Evolutionary conservation across 2,329 filamentous ascomycete species (phyloP).

Genomic region (Blastomyces silverae): DNA sequence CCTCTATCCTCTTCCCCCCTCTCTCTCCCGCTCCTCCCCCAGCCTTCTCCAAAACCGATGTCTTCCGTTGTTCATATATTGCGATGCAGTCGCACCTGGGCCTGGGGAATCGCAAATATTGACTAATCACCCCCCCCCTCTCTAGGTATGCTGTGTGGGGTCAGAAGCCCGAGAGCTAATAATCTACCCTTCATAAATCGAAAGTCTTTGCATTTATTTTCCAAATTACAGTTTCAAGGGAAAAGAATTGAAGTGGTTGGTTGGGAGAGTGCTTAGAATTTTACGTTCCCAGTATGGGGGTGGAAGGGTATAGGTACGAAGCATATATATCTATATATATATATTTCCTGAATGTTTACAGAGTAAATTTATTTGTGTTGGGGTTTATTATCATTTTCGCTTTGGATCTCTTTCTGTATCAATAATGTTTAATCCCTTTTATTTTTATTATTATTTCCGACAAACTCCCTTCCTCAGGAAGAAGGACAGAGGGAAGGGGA

Average conservation of each 20-base stretch:
- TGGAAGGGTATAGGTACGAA: not conserved
- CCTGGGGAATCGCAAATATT: too few relatives aligned
- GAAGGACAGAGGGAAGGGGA: too few relatives aligned
- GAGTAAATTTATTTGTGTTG: not conserved
- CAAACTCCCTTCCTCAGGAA: not conserved
- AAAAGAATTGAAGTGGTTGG: not conserved
- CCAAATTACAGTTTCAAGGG: not conserved
- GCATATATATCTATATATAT: not conserved
- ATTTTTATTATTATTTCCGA: not conserved
- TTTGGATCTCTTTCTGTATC: not conserved
- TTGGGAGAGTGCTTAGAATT: not conserved
- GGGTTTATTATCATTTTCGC: not conserved
- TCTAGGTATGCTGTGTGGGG: conserved; percentile 18
- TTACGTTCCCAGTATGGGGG: not conserved
- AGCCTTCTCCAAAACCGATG: not conserved
- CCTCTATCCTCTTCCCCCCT: not conserved
- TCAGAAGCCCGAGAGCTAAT: conserved; percentile 14
- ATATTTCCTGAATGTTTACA: not conserved
- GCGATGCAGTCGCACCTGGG: not conserved
- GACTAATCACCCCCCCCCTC: not conserved
- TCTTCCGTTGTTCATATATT: not conserved
- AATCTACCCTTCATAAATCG: not conserved
- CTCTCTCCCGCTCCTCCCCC: not conserved
- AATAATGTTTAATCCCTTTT: not conserved
- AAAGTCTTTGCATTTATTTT: not conserved